A percentile compares a stretch with the other conserved stretches of the same genome.
Conservation (phyloP, 805 yeast genomes). For the Kluyveromyces nonfermentans region DNA sequence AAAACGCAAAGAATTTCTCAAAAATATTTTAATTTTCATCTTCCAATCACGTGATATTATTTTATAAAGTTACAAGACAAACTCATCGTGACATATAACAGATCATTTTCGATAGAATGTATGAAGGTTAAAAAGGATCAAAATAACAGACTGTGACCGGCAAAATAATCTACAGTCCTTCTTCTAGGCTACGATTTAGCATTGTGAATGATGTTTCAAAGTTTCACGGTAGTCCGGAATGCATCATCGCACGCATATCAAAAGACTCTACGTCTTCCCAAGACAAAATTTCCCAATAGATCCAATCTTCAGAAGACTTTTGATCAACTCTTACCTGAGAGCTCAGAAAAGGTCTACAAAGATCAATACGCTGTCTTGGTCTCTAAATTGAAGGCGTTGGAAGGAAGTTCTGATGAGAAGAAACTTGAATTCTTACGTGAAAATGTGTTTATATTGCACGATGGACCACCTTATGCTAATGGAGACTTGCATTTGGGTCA, state of each 20-base stretch:
- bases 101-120: too few relatives aligned
- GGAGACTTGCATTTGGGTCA: slow-evolving; percentile 91
- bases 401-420: slow-evolving; percentile 13
- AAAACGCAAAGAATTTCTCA: background rate
- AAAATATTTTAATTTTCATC: background rate
- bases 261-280: slow-evolving; percentile 53
- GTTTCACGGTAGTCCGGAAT: background rate
- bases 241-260: slow-evolving; percentile 33
- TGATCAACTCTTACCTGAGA: slow-evolving; percentile 38
- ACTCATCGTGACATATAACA: too few relatives aligned
- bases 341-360: slow-evolving; percentile 52
- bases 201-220: background rate
- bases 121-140: too few relatives aligned
- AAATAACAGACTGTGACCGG: too few relatives aligned
- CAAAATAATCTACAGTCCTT: too few relatives aligned
- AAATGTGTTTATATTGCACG: slow-evolving; percentile 64
- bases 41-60: background rate
- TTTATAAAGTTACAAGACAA: background rate
- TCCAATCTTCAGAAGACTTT: slow-evolving; percentile 39
- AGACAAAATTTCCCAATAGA: slow-evolving; percentile 56
- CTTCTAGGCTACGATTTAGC: background rate
- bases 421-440: slow-evolving; percentile 20
- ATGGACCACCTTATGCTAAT: slow-evolving; percentile 98
- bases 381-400: slow-evolving; percentile 4
- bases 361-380: slow-evolving; percentile 41